A percentile compares a stretch with the other conserved stretches of the same genome.
These are phyloP conservation scores for Lycium ferocissimum DNA, from an alignment of 257 asterid genomes.

Conservation along the genomic window DNA sequence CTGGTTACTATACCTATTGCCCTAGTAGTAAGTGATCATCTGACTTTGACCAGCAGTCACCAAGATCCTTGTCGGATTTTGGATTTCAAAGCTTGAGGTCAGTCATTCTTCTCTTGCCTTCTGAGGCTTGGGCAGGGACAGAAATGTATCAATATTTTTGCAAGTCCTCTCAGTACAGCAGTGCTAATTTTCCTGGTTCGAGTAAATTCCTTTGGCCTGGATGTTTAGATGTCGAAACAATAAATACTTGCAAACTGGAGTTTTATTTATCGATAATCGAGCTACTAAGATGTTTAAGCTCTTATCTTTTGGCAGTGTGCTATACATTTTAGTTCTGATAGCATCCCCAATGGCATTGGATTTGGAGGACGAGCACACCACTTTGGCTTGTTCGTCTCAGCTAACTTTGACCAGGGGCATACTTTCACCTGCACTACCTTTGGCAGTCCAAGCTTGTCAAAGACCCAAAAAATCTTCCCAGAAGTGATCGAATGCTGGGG, in stretches of 20 bases:
- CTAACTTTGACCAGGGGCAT: constrained; percentile 84
- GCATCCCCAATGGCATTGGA: constrained; percentile 95
- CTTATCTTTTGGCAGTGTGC: constrained; percentile 72
- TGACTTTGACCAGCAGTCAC: neutral
- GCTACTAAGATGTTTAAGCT: constrained; percentile 1
- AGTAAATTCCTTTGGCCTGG: neutral
- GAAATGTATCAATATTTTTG: neutral
- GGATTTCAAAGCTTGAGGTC: neutral
- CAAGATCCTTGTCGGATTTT: constrained; percentile 11
- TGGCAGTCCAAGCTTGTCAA: constrained; percentile 82
- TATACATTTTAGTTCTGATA: constrained; percentile 84
- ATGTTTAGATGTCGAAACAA: constrained; percentile 15
- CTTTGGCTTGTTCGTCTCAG: constrained; percentile 79
- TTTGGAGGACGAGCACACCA: constrained; percentile 83
- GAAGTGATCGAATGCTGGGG: constrained; percentile 94
- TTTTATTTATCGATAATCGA: neutral
- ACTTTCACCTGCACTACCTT: constrained; percentile 76
- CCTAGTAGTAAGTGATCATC: neutral
- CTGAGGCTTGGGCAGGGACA: neutral
- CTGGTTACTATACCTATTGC: constrained; percentile 5
- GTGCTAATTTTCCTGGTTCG: constrained; percentile 1
- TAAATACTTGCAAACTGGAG: constrained; percentile 9
- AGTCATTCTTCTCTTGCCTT: constrained; percentile 4
- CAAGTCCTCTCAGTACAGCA: neutral
- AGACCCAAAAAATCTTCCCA: constrained; percentile 51